Conservation (phyloP, 306 rosid genomes). For the Biancaea sappan region DNA sequence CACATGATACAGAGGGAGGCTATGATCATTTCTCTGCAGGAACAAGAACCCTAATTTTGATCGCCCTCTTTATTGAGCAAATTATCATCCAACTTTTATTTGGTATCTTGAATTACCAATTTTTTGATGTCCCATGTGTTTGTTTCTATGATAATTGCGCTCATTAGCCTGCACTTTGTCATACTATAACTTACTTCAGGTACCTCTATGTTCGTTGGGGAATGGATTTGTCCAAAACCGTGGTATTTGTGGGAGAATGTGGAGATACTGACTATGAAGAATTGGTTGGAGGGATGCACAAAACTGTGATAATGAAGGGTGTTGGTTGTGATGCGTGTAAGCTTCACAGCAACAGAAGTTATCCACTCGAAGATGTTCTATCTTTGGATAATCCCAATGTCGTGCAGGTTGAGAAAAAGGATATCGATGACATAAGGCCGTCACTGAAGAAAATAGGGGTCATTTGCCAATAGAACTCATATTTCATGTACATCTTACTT, state of each 20-base stretch:
- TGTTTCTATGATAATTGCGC: conserved; percentile 28
- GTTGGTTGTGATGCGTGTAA: conserved; percentile 62
- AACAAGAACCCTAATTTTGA: conserved; percentile 30
- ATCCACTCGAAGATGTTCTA: conserved; percentile 86
- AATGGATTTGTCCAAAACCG: conserved; percentile 83
- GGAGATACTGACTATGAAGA: conserved; percentile 98
- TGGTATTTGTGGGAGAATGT: conserved; percentile 88
- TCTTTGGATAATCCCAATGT: conserved; percentile 65
- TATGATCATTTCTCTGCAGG: not conserved
- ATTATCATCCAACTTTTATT: not conserved
- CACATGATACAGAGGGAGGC: not conserved
- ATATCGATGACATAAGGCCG: conserved; percentile 32
- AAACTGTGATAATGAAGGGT: conserved; percentile 83
- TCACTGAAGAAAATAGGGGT: conserved; percentile 51
- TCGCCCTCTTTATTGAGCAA: not conserved
- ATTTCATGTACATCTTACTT: not conserved
- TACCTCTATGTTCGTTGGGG: conserved; percentile 95
- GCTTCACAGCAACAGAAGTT: conserved; percentile 74
- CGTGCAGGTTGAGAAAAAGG: conserved; percentile 41
- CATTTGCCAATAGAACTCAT: not conserved
- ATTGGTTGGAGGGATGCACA: conserved; percentile 85
- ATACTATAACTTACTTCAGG: conserved; percentile 51
- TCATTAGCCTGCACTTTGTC: not conserved
- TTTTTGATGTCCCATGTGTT: conserved; percentile 38
- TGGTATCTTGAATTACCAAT: not conserved